Base-by-base conservation (phyloP, 768 basidiomycete genomes). In the Collybia sordida region DNA sequence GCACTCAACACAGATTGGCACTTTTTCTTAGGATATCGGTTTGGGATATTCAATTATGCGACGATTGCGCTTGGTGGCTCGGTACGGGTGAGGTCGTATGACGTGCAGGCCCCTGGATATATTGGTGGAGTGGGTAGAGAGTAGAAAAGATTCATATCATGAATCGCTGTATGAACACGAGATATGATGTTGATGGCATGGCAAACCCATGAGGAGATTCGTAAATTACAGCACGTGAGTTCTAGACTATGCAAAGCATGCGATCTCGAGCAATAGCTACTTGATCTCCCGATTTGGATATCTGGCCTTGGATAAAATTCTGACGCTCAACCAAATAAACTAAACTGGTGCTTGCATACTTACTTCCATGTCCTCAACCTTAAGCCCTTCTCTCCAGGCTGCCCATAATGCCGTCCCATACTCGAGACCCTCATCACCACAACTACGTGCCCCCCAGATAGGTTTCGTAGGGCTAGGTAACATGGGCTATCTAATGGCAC, bases 401-500 rank as follows among this genome's bases (percentile, higher is more conserved):
- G 51, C 52, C 19, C 43, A 59, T 15, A 25, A 36, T 50, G 50
- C 51, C 22, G 57, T 71, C 4, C 68, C 68, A 3, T 87, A 80
- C 70, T 86, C 85, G 12, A 77, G 83, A 15, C 85, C 85, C 2
- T 55, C 70, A 2, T 82, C 83, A 0, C 85, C 85, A 0, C 66
- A 65, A 4, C 62, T 69, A 43, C 51, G 60, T 50, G 42, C 46
- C 19, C 53, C 63, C 7, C 69, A 73, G 50, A 66, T 77, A 19
- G 77, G 74, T 4, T 77, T 75, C 42, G 68, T 78, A 12, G 75
- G 75, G 1, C 54, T 86, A 14, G 85, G 86, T 18, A 78, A 80
- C 18, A 89, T 92, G 81, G 90, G 88, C 8, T 80, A 74, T 59
- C 65, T 73, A 17, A 93, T 94, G 88, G 88, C 87, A 5, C 75